Evolutionary conservation across 1,284 basidiomycete genomes (phyloP), one percentile per base, ranked within the genome.

Genomic region (Grifola frondosa): DNA sequence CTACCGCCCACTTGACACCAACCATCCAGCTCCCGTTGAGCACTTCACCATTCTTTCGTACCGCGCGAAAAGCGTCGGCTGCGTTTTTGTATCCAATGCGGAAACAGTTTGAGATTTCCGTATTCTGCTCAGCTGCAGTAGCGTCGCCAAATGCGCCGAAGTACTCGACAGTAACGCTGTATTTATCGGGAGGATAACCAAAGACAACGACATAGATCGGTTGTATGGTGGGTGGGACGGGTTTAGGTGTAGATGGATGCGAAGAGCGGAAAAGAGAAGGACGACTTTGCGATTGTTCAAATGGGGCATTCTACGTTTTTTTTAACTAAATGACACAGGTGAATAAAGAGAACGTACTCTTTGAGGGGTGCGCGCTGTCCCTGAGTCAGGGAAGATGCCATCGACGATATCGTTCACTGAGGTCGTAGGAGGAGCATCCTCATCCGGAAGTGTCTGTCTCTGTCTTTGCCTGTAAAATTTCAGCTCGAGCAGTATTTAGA

Each of bases 31-130:
- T 75, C 3, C 87, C 86, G 15, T 76, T 70, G 11, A 91, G 58
- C 1, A 89, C 66, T 34, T 91, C 88, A 1, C 89, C 89, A 50
- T 84, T 91, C 65, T 85, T 85, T 37, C 84, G 69, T 11, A 88
- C 78, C 1, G 88, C 87, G 10, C 88, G 70, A 48, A 85, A 63
- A 0, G 88, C 88, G 41, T 88, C 84, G 22, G 76, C 78, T 9
- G 80, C 70, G 49, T 87, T 78, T 30, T 67, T 64, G 56, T 83
- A 91, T 3, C 85, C 84, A 35, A 88, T 80, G 40, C 74, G 72
- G 62, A 89, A 88, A 58, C 81, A 84, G 57, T 88, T 88, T 22
- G 70, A 53, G 25, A 88, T 72, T 30, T 88, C 84, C 1, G 68
- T 57, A 55, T 81, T 77, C 17, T 70, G 72, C 43, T 86, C 81